Percentiles rank a stretch among this genome's conserved stretches.
Conservation (phyloP, 805 yeast species). For the Saccharomycopsis schoenii region DNA sequence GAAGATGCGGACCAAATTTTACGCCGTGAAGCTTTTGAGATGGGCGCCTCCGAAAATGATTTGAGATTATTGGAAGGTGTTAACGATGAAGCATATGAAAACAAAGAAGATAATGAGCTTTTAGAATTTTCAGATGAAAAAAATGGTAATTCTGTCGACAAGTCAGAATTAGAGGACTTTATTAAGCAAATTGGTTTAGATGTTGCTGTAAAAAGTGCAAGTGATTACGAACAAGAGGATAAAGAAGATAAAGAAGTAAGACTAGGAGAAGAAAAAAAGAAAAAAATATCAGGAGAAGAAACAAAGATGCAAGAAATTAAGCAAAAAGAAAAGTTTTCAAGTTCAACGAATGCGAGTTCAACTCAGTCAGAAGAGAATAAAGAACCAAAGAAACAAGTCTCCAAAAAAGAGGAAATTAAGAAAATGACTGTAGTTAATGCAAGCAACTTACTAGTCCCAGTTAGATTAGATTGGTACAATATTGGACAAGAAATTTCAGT, state of each 20-base stretch:
- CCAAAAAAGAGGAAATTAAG: conserved; percentile 23
- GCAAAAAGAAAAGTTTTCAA: conserved; percentile 5
- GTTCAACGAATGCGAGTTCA: conserved; percentile 19
- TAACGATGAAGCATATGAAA: conserved; percentile 42
- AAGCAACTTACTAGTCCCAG: conserved; percentile 47
- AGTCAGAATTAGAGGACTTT: conserved; percentile 47
- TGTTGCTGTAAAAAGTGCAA: conserved; percentile 33
- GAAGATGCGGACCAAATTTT: conserved; percentile 26
- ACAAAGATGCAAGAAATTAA: conserved; percentile 19
- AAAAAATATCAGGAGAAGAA: conserved; percentile 35
- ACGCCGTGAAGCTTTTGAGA: conserved; percentile 63
- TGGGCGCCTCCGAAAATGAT: conserved; percentile 87
- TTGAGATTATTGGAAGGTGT: conserved; percentile 50
- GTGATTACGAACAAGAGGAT: conserved; percentile 28
- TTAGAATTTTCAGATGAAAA: conserved; percentile 28
- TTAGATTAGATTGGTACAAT: conserved; percentile 70
- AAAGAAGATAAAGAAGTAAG: conserved; percentile 28
- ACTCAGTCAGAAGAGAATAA: conserved; percentile 23
- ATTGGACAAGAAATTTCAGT: conserved; percentile 32
- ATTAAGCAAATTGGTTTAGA: conserved; percentile 61
- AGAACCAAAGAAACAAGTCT: conserved; percentile 17
- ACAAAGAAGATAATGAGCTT: conserved; percentile 30
- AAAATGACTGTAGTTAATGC: conserved; percentile 41
- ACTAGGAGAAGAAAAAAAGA: conserved; percentile 16
- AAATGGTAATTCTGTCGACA: conserved; percentile 26